Percentiles rank a stretch among this genome's conserved stretches.
Evolutionary conservation across 345 rosid genomes (phyloP).

Genomic region (Hirschfeldia incana): DNA sequence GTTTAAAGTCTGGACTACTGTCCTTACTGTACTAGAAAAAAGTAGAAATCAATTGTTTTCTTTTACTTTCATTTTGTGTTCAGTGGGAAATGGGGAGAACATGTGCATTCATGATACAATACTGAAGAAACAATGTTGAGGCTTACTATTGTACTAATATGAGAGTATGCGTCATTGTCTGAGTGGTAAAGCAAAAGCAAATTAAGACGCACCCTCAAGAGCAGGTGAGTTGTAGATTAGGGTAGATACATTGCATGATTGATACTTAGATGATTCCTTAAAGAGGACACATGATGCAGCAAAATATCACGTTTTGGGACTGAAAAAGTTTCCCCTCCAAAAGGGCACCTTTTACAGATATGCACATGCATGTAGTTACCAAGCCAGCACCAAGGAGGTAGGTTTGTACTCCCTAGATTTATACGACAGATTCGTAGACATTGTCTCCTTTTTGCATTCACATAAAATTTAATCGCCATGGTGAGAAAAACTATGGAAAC

Average conservation of each 20-base stretch:
- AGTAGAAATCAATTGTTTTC: not conserved
- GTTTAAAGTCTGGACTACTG: not conserved
- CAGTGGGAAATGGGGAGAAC: conserved; percentile 3
- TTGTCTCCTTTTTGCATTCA: not conserved
- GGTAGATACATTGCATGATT: conserved; percentile 24
- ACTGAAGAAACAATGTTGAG: conserved; percentile 13
- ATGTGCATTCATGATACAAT: conserved; percentile 1
- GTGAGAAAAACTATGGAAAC: not conserved
- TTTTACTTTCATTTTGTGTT: not conserved
- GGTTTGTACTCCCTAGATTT: too few relatives aligned
- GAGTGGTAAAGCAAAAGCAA: conserved; percentile 21
- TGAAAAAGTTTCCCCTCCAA: not conserved
- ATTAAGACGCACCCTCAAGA: not conserved
- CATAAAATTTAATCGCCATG: not conserved
- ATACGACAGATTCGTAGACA: not conserved
- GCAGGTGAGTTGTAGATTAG: conserved; percentile 15
- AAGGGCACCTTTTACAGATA: conserved; percentile 12
- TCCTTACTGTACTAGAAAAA: not conserved
- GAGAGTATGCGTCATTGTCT: conserved; percentile 15
- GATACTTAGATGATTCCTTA: conserved; percentile 31
- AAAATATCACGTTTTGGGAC: conserved; percentile 10
- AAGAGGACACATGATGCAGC: conserved; percentile 7
- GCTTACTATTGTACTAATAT: not conserved
- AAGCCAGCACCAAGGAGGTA: not conserved
- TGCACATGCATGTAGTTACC: conserved; percentile 4